Base-by-base conservation (phyloP, 495 filamentous ascomycete species). In the Aspergillus sparsus region DNA sequence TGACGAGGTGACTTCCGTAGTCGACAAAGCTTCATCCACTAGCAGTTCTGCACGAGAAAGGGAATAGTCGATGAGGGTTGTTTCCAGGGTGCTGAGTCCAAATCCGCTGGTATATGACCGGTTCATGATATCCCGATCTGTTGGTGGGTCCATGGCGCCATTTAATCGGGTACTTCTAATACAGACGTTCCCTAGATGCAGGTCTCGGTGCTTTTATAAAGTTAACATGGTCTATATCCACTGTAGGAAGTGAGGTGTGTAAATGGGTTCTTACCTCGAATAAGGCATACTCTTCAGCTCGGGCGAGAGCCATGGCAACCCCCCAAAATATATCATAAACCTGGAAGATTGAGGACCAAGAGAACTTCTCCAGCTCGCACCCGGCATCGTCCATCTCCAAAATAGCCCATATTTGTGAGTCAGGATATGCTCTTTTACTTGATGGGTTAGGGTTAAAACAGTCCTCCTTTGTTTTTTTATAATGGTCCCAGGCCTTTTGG, bases 361-460 rank as follows among this genome's bases (percentile, higher is more conserved):
- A 66, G 49, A 68, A 89, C 71, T 68, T 83, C 55, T 94, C 91
- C 21, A 96, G 74, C 49, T 91, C 90, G 13, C 74, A 84, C 0
- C 92, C 92, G 0, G 92, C 92, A 68, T 97, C 90, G 44, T 89
- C 88, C 77, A 97, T 88, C 70, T 97, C 92, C 8, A 97, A 77
- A 11, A 93, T 87, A 0, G 91, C 77, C 82, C 93, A 97, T 21
- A 86, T 74, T 41, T 94, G 89, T 4, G 80, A 78, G 47, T 88
- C 82, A 3, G 83, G 66, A 63, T 90, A 92, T 18, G 80, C 70
- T 49, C 71, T 75, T 52, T 78, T 84, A 45, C 71, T 80, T 5
- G 79, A 82, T 0, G 88, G 87, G 62, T 92, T 87, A 7, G 87
- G 88, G 64, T 86, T 86, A 55, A 82, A 66, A 59, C 80, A 78